Evolutionary conservation across 2,329 filamentous ascomycete species (phyloP), one percentile per base, ranked within the genome.

Genomic region (Amphichorda felina): DNA sequence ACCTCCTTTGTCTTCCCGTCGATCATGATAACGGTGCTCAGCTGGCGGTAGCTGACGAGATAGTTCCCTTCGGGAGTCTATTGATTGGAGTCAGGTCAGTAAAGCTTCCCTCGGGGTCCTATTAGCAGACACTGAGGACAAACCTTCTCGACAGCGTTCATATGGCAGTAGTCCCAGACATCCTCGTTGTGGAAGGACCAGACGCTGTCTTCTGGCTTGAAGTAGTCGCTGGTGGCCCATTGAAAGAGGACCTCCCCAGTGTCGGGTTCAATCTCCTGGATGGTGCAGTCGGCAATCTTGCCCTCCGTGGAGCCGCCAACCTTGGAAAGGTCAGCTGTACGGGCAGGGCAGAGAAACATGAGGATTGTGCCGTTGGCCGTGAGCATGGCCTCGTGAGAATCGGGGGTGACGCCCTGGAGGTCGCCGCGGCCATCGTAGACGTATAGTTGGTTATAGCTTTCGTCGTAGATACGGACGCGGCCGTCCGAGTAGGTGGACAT

Each of bases 381-480:
- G 44, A 66, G 54, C 22, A 66, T 47, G n/a, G 58, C 57, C 1
- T 59, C 60, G 26, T 55, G 56, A 35, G 60, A 46, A 1, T 48
- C 37, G 1, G 62, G 66, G 11, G 66, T 46, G 26, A 61, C 47
- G 36, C 66, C 57, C 4, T 50, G 50, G 7, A 49, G 38, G 1
- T 50, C 54, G 15, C 53, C 55, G 6, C 42, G 43, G 13, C 58
- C 41, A 11, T 54, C 53, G 18, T 45, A 51, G 2, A 58, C 59
- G 45, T 55, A 54, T 24, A 54, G 49, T 28, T 56, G 45, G 17
- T 57, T 50, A 41, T 64, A 64, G 19, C 39, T 46, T 29, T 49
- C 36, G 36, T 58, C 52, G 38, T 49, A 47, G 33, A 57, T 45
- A 8, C 48, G 40, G 21, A 40, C 46, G 29, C 45, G 41, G 5